Base-by-base conservation (phyloP, 2,329 filamentous ascomycete genomes). In the Pseudocercospora fijiensis region DNA sequence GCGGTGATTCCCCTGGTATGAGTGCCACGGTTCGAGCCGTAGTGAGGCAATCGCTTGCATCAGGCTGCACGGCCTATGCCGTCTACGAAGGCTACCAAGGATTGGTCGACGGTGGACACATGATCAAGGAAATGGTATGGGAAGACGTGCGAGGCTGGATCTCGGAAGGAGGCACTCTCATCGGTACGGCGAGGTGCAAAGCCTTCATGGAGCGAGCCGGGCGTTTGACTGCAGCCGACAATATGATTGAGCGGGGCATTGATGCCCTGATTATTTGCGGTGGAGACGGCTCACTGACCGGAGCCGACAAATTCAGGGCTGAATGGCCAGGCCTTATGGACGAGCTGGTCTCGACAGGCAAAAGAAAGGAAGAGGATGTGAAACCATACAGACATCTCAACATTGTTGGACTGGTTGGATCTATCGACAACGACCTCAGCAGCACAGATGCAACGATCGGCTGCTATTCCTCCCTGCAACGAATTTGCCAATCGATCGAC, bases 391-490 rank as follows among this genome's bases (percentile, higher is more conserved):
- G 85, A 73, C 88, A 96, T 71, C 85, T 99, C 74, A 99, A 98
- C 79, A 96, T 99, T 70, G 94, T 98, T 60, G 95, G 95, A 55
- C 83, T 98, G 58, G 95, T 99, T 27, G 95, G 95, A 63, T 96
- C 92, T 60, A 99, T 99, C 75, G 95, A 99, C 83, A 99, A 99
- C 76, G 95, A 99, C 76, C 90, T 99, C 79, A 96, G 93, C 57
- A 92, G 92, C 68, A 99, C 95, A 11, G 95, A 99, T 78, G 94
- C 95, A 64, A 99, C 95, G 30, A 97, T 99, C 76, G 95, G 95
- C 61, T 96, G 91, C 77, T 98, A 96, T 81, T 96, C 93, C 49
- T 95, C 95, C 24, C 85, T 99, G 61, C 88, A 90, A 55, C 88
- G 94, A 64, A 96, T 99, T 71, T 98, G 94, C 79, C 90, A 97